Evolutionary conservation across 164 flowering plant genomes (phyloP).

Genomic region (Chimonanthus salicifolius): DNA sequence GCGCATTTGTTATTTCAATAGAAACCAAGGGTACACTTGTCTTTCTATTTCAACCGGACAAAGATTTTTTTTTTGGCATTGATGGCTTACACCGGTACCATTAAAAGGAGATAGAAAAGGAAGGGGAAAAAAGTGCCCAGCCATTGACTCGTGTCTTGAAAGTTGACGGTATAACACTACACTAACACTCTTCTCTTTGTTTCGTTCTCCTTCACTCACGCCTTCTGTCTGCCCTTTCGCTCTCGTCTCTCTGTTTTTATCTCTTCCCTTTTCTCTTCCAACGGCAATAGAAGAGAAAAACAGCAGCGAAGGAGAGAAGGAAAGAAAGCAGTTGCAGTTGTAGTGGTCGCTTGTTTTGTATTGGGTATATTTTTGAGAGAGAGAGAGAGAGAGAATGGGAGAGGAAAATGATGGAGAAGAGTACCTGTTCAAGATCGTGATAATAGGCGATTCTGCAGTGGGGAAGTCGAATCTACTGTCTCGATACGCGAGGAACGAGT

Average conservation of each 20-base stretch:
- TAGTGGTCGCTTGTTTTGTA: neutral
- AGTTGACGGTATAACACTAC: no score
- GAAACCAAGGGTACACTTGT: no score
- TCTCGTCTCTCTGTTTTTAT: neutral
- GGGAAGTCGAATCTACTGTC: conserved; percentile 42
- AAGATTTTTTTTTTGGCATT: no score
- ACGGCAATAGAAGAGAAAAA: neutral
- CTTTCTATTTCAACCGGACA: no score
- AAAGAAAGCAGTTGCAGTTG: neutral
- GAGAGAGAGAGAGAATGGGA: neutral
- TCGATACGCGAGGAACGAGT: conserved; percentile 39
- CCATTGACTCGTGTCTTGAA: no score
- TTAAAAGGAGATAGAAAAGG: no score
- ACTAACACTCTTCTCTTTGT: no score
- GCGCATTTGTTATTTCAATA: no score
- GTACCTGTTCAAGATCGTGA: conserved; percentile 44
- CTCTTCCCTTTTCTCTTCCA: neutral
- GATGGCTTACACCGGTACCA: no score
- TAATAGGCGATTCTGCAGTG: conserved; percentile 45
- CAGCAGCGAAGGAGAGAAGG: neutral
- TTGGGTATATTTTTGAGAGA: neutral
- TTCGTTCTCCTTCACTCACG: no score
- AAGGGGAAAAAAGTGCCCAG: no score
- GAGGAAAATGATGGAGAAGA: conserved; percentile 37
- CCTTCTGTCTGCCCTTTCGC: no score